A percentile compares a stretch with the other conserved stretches of the same genome.
Conservation (phyloP, 352 stramenopile genomes). For the Phytophthora pistaciae region DNA sequence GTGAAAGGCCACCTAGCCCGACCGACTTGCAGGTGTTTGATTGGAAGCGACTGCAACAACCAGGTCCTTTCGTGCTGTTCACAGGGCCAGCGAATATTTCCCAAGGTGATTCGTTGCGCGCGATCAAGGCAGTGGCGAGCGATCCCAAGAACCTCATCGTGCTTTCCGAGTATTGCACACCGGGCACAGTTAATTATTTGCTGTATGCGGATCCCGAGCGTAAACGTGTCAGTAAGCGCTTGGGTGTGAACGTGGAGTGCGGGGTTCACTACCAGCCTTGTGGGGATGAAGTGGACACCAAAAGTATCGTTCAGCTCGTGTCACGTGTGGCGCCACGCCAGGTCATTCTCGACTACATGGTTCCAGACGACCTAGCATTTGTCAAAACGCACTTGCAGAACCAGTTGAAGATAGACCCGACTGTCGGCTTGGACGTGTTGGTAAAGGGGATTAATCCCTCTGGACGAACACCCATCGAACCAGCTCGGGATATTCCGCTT, state of each 20-base stretch:
- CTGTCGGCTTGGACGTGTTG: slow-evolving; percentile 18
- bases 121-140: slow-evolving; percentile 64
- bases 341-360: slow-evolving; percentile 70
- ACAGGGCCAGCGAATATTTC: slow-evolving; percentile 80
- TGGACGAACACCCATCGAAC: slow-evolving; percentile 49
- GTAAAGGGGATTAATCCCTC: slow-evolving; percentile 45
- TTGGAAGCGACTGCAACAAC: slow-evolving; percentile 72
- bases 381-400: slow-evolving; percentile 69
- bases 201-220: slow-evolving; percentile 83
- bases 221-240: slow-evolving; percentile 71
- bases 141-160: slow-evolving; percentile 89
- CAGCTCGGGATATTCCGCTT: slow-evolving; percentile 65
- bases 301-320: slow-evolving; percentile 84
- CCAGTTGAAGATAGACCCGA: slow-evolving; percentile 56
- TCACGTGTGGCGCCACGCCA: slow-evolving; percentile 65
- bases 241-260: slow-evolving; percentile 75
- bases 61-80: slow-evolving; percentile 82
- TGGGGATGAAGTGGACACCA: slow-evolving; percentile 85
- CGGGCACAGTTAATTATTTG: slow-evolving; percentile 84
- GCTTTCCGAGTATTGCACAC: slow-evolving; percentile 84
- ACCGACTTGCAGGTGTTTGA: slow-evolving; percentile 65
- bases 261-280: slow-evolving; percentile 89
- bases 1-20: slow-evolving; percentile 22
- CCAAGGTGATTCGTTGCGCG: slow-evolving; percentile 73
- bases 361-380: slow-evolving; percentile 70